Evolutionary conservation across 306 rosid genomes (phyloP).

Genomic region (Pyrus pyrifolia): DNA sequence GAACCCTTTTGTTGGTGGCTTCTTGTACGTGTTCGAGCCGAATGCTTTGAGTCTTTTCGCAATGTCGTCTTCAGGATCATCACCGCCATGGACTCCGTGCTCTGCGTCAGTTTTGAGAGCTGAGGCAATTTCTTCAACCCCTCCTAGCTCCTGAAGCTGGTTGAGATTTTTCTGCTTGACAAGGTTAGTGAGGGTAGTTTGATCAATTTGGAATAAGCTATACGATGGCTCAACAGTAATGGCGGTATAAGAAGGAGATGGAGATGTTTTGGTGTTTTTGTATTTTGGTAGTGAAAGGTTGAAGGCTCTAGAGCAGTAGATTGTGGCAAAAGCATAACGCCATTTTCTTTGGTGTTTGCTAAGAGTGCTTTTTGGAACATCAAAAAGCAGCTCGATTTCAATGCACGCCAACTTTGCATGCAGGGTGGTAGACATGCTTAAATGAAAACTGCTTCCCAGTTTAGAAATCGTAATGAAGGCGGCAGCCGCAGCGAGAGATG

Average conservation of each 20-base stretch:
- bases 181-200: conserved; percentile 12
- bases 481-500: not conserved
- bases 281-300: not conserved
- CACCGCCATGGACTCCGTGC: conserved; percentile 18
- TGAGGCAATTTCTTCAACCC: conserved; percentile 27
- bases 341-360: too few relatives aligned
- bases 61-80: conserved; percentile 1
- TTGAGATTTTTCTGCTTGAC: conserved; percentile 28
- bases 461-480: not conserved
- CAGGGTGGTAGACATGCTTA: too few relatives aligned
- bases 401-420: too few relatives aligned
- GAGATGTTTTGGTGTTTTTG: not conserved
- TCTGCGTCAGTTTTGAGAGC: conserved; percentile 16
- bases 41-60: conserved; percentile 7
- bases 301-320: not conserved
- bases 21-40: conserved; percentile 28
- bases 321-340: too few relatives aligned
- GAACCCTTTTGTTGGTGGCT: conserved; percentile 23
- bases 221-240: not conserved
- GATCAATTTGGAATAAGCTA: conserved; percentile 4
- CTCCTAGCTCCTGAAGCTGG: conserved; percentile 17
- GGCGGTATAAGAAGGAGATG: conserved; percentile 11
- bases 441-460: too few relatives aligned
- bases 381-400: too few relatives aligned
- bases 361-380: too few relatives aligned